Evolutionary conservation across 495 filamentous ascomycete genomes (phyloP), one percentile per base, ranked within the genome.

Genomic region (Penicillium bialowiezense): DNA sequence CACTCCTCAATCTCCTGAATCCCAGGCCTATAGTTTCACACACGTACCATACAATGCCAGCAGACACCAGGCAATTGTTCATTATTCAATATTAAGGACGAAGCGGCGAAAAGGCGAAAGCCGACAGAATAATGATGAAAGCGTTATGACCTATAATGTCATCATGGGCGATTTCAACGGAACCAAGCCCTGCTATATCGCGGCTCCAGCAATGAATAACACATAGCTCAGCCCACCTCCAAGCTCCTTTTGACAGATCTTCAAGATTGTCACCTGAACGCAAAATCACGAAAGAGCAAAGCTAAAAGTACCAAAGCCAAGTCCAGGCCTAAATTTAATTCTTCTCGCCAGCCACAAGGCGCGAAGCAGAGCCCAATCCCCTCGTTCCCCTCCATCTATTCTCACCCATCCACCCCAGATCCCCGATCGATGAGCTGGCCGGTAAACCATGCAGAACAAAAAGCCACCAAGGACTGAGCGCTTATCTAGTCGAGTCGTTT

Each of bases 401-500:
- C 21, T 10, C 23, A 37, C 44, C 9, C 24, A 13, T 23, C 36
- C 21, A 9, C 33, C 5, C 18, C 18, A 18, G 36, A 40, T 40
- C 45, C 26, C 35, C 34, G 24, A 37, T 37, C 34, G 18, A 40
- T 40, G 45, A 48, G 45, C 36, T 48, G 45, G 35, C 26, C 36
- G 39, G 45, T 34, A 40, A 32, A 40, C 1, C 18, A 48, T 31
- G 44, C 23, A 23, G 26, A 26, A 34, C 34, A 26, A 39, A 8
- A 38, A 48, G 45, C 45, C 45, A 48, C 45, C 45, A 19, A 14
- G 45, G 50, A 62, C 54, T 58, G 57, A 60, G 57, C 51, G 57
- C 57, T 58, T 56, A 58, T 58, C 53, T 55, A 7, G 50, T 55
- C 52, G 48, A 52, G 51, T 61, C 42, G 39, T 33, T 42, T 41